These are phyloP conservation scores for Malania oleifera DNA, from an alignment of 164 flowering plant species.

Conservation along the genomic window DNA sequence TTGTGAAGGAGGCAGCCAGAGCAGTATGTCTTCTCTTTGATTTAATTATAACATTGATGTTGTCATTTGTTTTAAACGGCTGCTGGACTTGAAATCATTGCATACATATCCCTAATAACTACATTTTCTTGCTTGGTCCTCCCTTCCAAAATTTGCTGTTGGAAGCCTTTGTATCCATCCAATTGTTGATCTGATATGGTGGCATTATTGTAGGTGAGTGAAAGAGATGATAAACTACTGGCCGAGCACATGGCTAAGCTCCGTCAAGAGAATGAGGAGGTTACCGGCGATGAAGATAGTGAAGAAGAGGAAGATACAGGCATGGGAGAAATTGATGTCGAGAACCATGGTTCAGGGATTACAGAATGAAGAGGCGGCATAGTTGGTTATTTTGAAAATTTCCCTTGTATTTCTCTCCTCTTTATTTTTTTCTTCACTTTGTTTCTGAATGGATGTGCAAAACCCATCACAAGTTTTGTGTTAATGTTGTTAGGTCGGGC, in stretches of 20 bases:
- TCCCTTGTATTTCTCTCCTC: too few species aligned
- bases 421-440: background rate
- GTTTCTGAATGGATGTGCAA: constrained; percentile 1
- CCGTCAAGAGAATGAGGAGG: constrained; percentile 56
- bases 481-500: too few species aligned
- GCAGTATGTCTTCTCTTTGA: constrained; percentile 49
- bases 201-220: constrained; percentile 71
- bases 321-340: constrained; percentile 79
- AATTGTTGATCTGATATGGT: constrained; percentile 9
- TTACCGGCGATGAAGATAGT: constrained; percentile 73
- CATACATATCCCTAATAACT: too few species aligned
- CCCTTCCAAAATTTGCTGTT: too few species aligned
- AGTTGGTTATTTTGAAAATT: background rate
- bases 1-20: constrained; percentile 81
- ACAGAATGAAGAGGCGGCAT: constrained; percentile 22
- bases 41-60: too few species aligned
- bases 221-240: constrained; percentile 80
- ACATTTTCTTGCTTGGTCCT: background rate
- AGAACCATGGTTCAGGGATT: constrained; percentile 36
- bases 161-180: too few species aligned
- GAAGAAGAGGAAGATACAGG: constrained; percentile 96
- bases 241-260: constrained; percentile 77
- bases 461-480: constrained; percentile 3
- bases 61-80: too few species aligned
- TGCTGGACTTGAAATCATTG: too few species aligned